Evolutionary conservation across 805 yeast species (phyloP), one percentile per base, ranked within the genome.

Genomic region (Ogataea populi-albae): DNA sequence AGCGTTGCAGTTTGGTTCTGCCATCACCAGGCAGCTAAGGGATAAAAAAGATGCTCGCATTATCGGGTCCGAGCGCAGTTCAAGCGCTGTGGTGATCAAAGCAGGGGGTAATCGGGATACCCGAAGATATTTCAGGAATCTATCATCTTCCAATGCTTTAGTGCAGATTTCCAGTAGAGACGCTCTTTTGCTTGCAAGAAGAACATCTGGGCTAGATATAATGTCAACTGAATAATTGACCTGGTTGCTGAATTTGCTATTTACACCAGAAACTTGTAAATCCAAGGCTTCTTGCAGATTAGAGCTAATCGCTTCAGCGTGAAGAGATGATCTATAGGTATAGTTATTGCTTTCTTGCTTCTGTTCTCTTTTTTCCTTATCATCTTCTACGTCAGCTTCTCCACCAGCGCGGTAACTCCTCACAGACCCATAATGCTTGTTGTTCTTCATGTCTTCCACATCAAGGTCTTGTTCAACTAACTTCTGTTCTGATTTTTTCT

Each of bases 241-340:
- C 16, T 45, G 48, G 12, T 48, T 50, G 4, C 25, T 33, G 32
- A 34, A 43, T 20, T 39, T 44, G 27, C 29, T 46, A 38, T 37
- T 48, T 23, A 28, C 34, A n/a, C 75, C 75, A 37, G 58, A 54
- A 2, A 57, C 54, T 26, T 58, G 50, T 15, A 65, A 48, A 23
- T 56, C 57, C 5, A 52, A 23, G n/a, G 55, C 40, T 7, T 53
- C 53, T 28, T 52, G 54, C 11, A 57, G 23, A 9, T 37, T 22
- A 12, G 34, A 9, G 4, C 17, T 30, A 9, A 44, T 47, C 17
- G 47, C 47, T 15, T 38, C 45, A n/a, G 30, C 43, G 8, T 32
- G 40, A 10, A 12, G 10, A 7, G 9, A 19, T 10, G 7, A 11
- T 17, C 12, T 11, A 17, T n/a, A n/a, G n/a, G n/a, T n/a, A n/a